These are phyloP conservation scores for Claviceps capensis DNA, from an alignment of 2,329 filamentous ascomycete genomes.

Conservation along the genomic window DNA sequence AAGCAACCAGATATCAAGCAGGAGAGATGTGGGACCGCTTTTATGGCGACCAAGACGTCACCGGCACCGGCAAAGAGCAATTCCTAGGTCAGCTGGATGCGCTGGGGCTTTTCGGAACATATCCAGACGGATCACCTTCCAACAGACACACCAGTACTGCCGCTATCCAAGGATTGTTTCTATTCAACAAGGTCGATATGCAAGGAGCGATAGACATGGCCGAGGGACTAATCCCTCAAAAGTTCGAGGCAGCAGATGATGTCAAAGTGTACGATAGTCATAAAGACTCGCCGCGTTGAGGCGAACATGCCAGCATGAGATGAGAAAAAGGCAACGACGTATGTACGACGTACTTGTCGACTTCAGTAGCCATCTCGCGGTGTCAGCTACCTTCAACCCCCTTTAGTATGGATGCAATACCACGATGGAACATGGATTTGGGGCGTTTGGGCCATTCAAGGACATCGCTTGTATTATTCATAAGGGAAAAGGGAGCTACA, in stretches of 20 bases:
- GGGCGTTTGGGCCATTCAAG: background rate
- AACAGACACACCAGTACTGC: slow-evolving; percentile 63
- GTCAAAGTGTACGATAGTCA: background rate
- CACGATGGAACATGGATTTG: background rate
- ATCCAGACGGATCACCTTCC: slow-evolving; percentile 30
- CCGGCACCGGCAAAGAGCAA: slow-evolving; percentile 44
- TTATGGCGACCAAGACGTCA: slow-evolving; percentile 66
- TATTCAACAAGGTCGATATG: slow-evolving; percentile 89
- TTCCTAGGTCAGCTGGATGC: slow-evolving; percentile 61
- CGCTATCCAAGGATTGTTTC: slow-evolving; percentile 82
- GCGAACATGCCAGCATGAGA: background rate
- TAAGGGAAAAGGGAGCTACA: background rate
- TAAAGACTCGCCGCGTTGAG: background rate
- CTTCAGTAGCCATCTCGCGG: background rate
- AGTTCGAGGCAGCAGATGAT: slow-evolving; percentile 33
- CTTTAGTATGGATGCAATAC: background rate
- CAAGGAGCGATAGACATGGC: slow-evolving; percentile 75
- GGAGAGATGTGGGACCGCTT: slow-evolving; percentile 86
- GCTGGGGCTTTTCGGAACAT: slow-evolving; percentile 54
- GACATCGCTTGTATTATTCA: background rate
- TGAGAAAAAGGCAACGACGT: background rate
- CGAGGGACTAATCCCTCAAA: slow-evolving; percentile 47
- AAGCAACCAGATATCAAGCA: slow-evolving; percentile 77
- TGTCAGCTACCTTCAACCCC: background rate
- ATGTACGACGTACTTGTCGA: background rate